phyloP scores from a whole-genome alignment of 2,329 filamentous ascomycete genomes.

The Mycocentrospora acerina region DNA sequence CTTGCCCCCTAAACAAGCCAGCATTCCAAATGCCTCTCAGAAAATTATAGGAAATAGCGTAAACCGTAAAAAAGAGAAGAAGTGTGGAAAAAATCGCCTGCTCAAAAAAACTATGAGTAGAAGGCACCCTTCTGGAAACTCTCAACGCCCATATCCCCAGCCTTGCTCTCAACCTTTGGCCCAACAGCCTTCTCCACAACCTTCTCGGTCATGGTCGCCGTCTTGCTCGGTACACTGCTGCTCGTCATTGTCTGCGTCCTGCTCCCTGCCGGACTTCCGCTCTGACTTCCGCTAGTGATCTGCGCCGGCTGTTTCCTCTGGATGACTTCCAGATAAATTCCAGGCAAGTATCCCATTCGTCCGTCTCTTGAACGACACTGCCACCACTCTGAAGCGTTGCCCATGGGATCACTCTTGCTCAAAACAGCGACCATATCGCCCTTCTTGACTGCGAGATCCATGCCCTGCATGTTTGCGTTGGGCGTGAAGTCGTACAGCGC shows the following conservation, averaged over 20 bases:
- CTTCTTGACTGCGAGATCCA: constrained; percentile 91
- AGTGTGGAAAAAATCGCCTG: constrained; percentile 3
- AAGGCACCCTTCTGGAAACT: constrained; percentile 72
- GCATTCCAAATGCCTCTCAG: too few species aligned
- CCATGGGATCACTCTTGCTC: constrained; percentile 87
- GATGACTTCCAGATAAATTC: constrained; percentile 82
- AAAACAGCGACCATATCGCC: constrained; percentile 94
- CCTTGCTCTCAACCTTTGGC: constrained; percentile 59
- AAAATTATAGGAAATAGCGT: neutral
- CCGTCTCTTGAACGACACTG: constrained; percentile 87
- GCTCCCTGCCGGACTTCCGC: constrained; percentile 48
- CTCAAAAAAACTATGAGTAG: constrained; percentile 54
- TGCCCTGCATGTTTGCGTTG: constrained; percentile 66
- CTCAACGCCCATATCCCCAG: constrained; percentile 65
- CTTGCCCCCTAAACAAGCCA: too few species aligned
- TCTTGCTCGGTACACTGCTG: constrained; percentile 42
- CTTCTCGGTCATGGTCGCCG: constrained; percentile 49
- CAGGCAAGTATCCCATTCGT: constrained; percentile 86
- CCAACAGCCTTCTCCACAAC: constrained; percentile 39
- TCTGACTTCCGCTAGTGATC: constrained; percentile 46
- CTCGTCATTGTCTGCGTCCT: constrained; percentile 59
- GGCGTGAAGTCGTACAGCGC: constrained; percentile 93
- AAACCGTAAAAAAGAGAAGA: neutral
- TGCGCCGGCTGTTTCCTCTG: constrained; percentile 55
- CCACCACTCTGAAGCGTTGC: constrained; percentile 96